Percentiles rank a stretch among this genome's conserved stretches.
These are phyloP conservation scores for Tetratostichococcus sp. DNA, from an alignment of 139 green algal species.

Conservation along the genomic window DNA sequence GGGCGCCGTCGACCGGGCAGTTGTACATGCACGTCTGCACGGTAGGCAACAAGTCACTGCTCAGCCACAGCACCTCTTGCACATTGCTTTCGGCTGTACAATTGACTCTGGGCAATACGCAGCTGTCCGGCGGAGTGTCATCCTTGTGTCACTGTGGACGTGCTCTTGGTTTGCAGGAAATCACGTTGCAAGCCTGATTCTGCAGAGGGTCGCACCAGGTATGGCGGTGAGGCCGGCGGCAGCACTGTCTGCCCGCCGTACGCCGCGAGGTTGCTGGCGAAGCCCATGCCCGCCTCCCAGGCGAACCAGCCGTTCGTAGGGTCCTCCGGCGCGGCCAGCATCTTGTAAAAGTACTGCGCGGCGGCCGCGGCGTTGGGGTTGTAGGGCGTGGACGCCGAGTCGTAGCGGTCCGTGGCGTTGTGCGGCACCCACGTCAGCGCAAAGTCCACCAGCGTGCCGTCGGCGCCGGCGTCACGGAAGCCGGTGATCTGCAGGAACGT, in stretches of 20 bases:
- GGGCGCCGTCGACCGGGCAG: not conserved
- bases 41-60: too few relatives aligned
- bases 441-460: not conserved
- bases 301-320: not conserved
- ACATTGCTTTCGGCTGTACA: too few relatives aligned
- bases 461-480: not conserved
- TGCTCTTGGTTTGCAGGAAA: too few relatives aligned
- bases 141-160: too few relatives aligned
- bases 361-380: too few relatives aligned
- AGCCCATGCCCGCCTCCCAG: not conserved
- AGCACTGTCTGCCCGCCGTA: not conserved
- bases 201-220: too few relatives aligned
- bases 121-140: too few relatives aligned
- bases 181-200: too few relatives aligned
- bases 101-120: too few relatives aligned
- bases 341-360: not conserved
- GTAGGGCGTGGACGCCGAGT: not conserved
- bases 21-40: not conserved
- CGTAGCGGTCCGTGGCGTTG: not conserved
- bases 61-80: too few relatives aligned
- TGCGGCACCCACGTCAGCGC: not conserved
- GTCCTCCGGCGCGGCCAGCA: not conserved
- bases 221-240: not conserved
- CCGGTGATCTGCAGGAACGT: not conserved
- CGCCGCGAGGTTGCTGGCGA: not conserved